Base-by-base conservation (phyloP, 129 eudicot genomes). In the Centrapalus pauciflorus region DNA sequence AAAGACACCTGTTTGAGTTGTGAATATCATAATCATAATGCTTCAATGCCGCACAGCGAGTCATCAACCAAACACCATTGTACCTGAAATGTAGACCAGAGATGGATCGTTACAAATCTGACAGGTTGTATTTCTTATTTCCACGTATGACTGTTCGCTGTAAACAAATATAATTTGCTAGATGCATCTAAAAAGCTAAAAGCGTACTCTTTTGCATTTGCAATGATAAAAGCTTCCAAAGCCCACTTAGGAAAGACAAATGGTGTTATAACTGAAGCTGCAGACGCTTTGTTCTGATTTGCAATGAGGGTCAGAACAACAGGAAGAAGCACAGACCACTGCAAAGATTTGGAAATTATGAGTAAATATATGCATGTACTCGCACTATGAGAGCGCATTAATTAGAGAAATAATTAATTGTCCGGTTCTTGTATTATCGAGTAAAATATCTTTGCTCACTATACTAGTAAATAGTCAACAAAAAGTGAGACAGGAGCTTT, bases 311-410 rank as follows among this genome's bases (percentile, higher is more conserved):
- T 87, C 80, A 90, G 63, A 68, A 90, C 97, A 29, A 90, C 97
- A 10, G 93, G 97, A 64, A 90, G 75, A 35, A 90, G 92, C 68
- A 90, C 95, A n/a, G 86, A 84, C 95, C 95, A 84, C 97, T 90
- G 87, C 69, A 75, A 16, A 57, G 2, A 25, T 3, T 8, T 19
- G 65, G 13, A 41, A 16, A 20, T 19, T 40, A 55, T 26, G 28
- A 34, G 20, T 55, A 10, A 55, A 24, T 55, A 55, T 4, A n/a
- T 19, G n/a, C n/a, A n/a, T n/a, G 21, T 50, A 11, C 5, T 30
- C 19, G n/a, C 48, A 52, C 55, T 13, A 27, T 2, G 24, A 1
- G 5, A 12, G 6, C 23, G 7, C 10, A 5, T 46, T 13, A 2
- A 21, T 54, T 30, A 57, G 60, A 27, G 49, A 7, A 43, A 30